Percentiles rank a stretch among this genome's conserved stretches.
Evolutionary conservation across 2,329 filamentous ascomycete species (phyloP).

Genomic region (Nemania bipapillata): DNA sequence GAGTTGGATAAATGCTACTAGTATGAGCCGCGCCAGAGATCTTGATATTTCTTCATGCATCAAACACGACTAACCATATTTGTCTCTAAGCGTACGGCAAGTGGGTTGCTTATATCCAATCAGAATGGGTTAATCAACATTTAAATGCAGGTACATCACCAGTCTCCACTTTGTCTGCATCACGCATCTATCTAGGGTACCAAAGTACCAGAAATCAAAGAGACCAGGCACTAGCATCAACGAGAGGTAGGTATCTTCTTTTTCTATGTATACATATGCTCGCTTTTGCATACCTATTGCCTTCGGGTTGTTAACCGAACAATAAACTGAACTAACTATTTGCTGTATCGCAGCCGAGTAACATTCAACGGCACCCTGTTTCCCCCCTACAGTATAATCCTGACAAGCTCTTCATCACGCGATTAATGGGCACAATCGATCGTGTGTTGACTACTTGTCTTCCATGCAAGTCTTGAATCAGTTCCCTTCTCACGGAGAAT

Average conservation of each 20-base stretch:
- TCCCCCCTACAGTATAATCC: too few relatives aligned
- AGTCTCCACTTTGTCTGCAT: constrained; percentile 12
- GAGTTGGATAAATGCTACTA: constrained; percentile 22
- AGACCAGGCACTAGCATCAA: too few relatives aligned
- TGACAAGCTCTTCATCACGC: constrained; percentile 1
- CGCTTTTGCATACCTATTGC: too few relatives aligned
- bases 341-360: too few relatives aligned
- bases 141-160: constrained; percentile 37
- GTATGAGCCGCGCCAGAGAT: constrained; percentile 18
- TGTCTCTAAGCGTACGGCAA: constrained; percentile 19
- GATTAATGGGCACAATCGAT: neutral
- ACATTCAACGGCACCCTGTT: too few relatives aligned
- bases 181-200: neutral
- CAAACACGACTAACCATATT: constrained; percentile 21
- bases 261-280: neutral
- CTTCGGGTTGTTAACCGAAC: too few relatives aligned
- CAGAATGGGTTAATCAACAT: neutral
- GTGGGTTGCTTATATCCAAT: constrained; percentile 26
- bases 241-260: neutral
- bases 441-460: neutral
- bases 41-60: constrained; percentile 35
- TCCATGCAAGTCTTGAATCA: neutral
- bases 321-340: too few relatives aligned
- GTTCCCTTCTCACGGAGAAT: neutral
- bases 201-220: too few relatives aligned